phyloP scores from a whole-genome alignment of 176 grass and related monocot genomes.

The Musa troglodytarum region DNA sequence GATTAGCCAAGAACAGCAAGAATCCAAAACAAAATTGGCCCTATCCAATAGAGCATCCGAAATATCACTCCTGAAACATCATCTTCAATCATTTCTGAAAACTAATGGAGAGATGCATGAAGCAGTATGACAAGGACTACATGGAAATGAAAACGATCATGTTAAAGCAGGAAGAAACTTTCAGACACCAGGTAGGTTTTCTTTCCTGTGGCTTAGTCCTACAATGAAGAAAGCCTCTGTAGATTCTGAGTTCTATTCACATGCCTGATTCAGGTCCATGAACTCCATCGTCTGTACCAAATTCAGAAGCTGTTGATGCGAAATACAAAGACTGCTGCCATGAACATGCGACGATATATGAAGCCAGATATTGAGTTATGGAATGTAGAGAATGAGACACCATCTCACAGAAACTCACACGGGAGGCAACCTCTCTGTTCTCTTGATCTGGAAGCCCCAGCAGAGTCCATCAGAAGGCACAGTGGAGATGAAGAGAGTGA shows the following conservation, averaged over 20 bases:
- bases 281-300: constrained; percentile 49
- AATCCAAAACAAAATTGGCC: background rate
- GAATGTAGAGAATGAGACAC: background rate
- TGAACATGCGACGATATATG: background rate
- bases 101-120: constrained; percentile 8
- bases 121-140: constrained; percentile 33
- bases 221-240: background rate
- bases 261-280: constrained; percentile 39
- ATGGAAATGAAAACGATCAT: constrained; percentile 65
- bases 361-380: constrained; percentile 30
- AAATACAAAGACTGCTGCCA: background rate
- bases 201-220: background rate
- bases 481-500: constrained; percentile 33
- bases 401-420: too few species aligned
- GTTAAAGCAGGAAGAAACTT: constrained; percentile 61
- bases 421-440: background rate
- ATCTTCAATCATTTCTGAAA: background rate
- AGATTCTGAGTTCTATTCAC: background rate
- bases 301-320: constrained; percentile 25
- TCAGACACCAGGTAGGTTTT: constrained; percentile 57
- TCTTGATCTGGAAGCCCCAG: background rate
- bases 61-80: background rate
- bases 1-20: background rate
- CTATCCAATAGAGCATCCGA: background rate
- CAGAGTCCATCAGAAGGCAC: background rate